phyloP scores from a whole-genome alignment of 768 basidiomycete genomes.

The Scleroderma citrinum region DNA sequence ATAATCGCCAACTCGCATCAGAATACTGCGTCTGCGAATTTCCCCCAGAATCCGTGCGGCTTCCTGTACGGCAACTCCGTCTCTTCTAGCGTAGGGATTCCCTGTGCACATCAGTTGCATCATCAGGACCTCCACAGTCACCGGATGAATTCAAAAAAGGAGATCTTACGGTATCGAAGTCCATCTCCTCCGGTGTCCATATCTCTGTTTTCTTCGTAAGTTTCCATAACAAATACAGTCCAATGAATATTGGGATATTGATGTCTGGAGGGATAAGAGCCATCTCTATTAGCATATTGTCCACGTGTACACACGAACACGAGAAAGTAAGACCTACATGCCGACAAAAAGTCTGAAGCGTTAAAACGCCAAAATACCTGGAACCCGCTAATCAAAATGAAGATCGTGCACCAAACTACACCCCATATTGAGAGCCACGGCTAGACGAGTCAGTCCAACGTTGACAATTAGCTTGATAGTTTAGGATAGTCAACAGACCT shows the following conservation, averaged over 20 bases:
- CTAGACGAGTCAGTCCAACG: slow-evolving; percentile 6
- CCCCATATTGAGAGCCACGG: slow-evolving; percentile 71
- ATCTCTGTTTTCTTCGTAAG: slow-evolving; percentile 12
- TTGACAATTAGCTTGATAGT: background rate
- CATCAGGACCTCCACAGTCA: background rate
- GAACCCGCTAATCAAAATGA: slow-evolving; percentile 53
- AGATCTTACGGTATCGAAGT: slow-evolving; percentile 57
- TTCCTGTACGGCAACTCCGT: slow-evolving; percentile 50
- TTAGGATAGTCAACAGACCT: slow-evolving; percentile 20
- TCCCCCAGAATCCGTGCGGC: slow-evolving; percentile 45
- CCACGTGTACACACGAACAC: background rate
- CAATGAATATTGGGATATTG: slow-evolving; percentile 18
- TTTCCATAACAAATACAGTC: slow-evolving; percentile 22
- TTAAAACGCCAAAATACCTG: slow-evolving; percentile 59
- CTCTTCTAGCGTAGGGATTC: slow-evolving; percentile 62
- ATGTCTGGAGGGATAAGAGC: slow-evolving; percentile 25
- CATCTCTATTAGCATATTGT: background rate
- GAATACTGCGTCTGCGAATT: slow-evolving; percentile 48
- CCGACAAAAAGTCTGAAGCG: slow-evolving; percentile 43
- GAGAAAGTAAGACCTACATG: slow-evolving; percentile 32
- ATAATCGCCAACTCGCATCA: slow-evolving; percentile 18
- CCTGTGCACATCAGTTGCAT: slow-evolving; percentile 28
- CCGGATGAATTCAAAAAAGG: background rate
- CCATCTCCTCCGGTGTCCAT: slow-evolving; percentile 63
- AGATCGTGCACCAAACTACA: slow-evolving; percentile 52